Evolutionary conservation across 805 yeast genomes (phyloP), one percentile per base, ranked within the genome.

Genomic region (Ogataea angusta): DNA sequence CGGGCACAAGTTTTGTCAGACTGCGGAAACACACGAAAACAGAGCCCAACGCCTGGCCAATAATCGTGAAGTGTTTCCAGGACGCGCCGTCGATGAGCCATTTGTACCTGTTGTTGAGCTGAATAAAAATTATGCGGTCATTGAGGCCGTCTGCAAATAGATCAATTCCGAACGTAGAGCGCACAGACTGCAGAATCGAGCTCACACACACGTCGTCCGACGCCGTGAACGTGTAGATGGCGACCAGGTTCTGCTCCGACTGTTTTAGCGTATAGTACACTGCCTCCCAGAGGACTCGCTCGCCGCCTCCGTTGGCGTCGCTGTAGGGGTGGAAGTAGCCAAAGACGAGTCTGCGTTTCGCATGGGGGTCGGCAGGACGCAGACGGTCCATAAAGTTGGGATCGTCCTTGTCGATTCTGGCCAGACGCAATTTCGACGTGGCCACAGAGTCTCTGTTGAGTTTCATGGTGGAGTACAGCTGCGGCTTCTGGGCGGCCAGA

Each of bases 301-400:
- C 99, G 17, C 99, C 99, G 22, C 99, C 99, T 14, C 99, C 99
- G 33, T 95, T 96, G 28, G 96, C 95, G 59, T 85, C 86, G 48
- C 96, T 89, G 53, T 82, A 85, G 0, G 99, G 99, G 64, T 93
- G 99, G 68, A 93, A 89, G 56, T 85, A 90, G 5, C 98, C 99
- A 58, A 69, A 82, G 9, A 87, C 61, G 8, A 70, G 50, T 29
- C 55, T 60, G 19, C 85, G 56, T 2, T 55, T 47, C 2, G 60
- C 57, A 34, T 59, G 64, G 2, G 60, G 59, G 37, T 58, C 66
- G 27, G 72, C 53, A 6, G 64, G 63, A 30, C 53, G 57, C 15
- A 61, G 40, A 13, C 48, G 40, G 6, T 45, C 48, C 15, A 52
- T 34, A 23, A 62, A 56, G 5, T 31, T 31, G 3, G 38, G 30